Evolutionary conservation across 345 rosid species (phyloP).

Genomic region (Sonneratia alba): DNA sequence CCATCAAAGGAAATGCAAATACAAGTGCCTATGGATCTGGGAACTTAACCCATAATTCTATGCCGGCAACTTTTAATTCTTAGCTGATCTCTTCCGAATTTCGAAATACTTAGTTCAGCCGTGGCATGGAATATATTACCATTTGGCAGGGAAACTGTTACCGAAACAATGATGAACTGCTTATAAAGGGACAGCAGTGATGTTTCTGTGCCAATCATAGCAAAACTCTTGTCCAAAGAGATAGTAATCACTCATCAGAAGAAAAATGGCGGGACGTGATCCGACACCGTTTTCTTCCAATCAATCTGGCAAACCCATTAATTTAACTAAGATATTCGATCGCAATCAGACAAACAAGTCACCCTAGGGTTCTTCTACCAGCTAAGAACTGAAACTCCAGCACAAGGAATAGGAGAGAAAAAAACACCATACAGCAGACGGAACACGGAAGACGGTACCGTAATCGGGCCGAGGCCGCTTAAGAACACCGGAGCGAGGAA

Average conservation of each 20-base stretch:
- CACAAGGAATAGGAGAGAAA: neutral
- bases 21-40: no score
- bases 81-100: neutral
- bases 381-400: neutral
- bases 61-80: neutral
- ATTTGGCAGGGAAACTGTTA: neutral
- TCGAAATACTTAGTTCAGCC: neutral
- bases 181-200: neutral
- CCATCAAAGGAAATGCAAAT: neutral
- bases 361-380: neutral
- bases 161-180: neutral
- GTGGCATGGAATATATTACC: neutral
- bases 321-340: neutral
- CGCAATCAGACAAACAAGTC: neutral
- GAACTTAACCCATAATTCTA: neutral
- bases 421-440: neutral
- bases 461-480: conserved; percentile 59
- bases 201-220: neutral
- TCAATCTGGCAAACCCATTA: neutral
- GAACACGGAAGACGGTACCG: conserved; percentile 21
- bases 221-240: neutral
- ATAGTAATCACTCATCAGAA: neutral
- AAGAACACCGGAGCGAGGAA: conserved; percentile 25
- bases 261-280: neutral
- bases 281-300: neutral